These are phyloP conservation scores for Arachnopeziza araneosa DNA, from an alignment of 2,329 filamentous ascomycete genomes.

Conservation along the genomic window DNA sequence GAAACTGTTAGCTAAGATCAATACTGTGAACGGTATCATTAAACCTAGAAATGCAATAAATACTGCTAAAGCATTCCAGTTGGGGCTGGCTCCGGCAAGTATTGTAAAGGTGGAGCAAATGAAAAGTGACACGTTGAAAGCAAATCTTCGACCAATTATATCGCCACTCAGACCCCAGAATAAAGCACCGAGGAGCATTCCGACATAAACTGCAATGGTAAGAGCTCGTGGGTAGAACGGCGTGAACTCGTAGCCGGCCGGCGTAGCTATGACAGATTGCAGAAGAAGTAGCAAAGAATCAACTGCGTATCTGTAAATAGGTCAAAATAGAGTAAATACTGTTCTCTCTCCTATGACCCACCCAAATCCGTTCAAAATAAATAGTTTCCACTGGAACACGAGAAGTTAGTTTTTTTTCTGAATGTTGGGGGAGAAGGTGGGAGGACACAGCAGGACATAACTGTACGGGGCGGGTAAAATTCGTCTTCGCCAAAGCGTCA, in stretches of 20 bases:
- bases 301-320: conserved; percentile 43
- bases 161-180: conserved; percentile 67
- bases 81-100: conserved; percentile 61
- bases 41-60: conserved; percentile 57
- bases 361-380: conserved; percentile 56
- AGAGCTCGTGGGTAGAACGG: conserved; percentile 50
- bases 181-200: conserved; percentile 50
- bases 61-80: conserved; percentile 57
- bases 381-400: conserved; percentile 33
- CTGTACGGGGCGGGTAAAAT: too few species aligned
- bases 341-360: conserved; percentile 23
- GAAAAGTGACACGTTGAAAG: conserved; percentile 63
- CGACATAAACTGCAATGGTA: conserved; percentile 56
- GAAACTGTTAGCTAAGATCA: neutral
- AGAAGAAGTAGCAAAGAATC: conserved; percentile 52
- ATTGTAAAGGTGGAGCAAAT: conserved; percentile 57
- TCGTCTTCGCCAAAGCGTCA: too few species aligned
- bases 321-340: neutral
- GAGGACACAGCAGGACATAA: too few species aligned
- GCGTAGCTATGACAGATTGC: conserved; percentile 55
- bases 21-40: neutral
- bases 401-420: neutral
- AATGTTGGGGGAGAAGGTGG: too few species aligned
- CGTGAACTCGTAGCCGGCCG: conserved; percentile 54
- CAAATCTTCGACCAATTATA: conserved; percentile 60